Evolutionary conservation across 768 basidiomycete species (phyloP), one percentile per base, ranked within the genome.

Genomic region (Leucocoprinus birnbaumii): DNA sequence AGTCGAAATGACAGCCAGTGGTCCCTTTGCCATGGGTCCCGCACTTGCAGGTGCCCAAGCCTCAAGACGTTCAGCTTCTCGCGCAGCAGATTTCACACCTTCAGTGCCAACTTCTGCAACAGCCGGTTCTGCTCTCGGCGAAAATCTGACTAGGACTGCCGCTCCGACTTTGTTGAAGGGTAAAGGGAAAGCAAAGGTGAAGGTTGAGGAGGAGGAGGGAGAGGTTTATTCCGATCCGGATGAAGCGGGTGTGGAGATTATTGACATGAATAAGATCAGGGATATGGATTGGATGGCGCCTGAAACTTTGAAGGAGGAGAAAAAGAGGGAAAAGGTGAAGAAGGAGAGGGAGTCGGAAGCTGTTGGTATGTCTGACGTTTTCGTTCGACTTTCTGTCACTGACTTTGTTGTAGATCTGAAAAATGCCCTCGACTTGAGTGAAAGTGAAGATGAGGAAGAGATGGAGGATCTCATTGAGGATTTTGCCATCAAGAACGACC

Each of bases 231-330:
- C 91, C 16, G 91, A 94, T 57, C 88, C 89, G 11, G 91, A 93
- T 62, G 89, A 91, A n/a, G n/a, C n/a, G 52, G 91, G 89, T 10
- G 87, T 92, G 22, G 89, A 92, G 70, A 91, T 93, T 50, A 74
- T 94, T 38, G 91, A 94, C 63, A 87, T 94, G 82, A 84, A 86
- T 26, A 78, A 86, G 55, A 83, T 94, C 26, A 71, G 79, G 48
- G 74, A 84, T 58, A 82, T 94, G 83, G 91, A 94, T 66, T 91
- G 86, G 84, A 91, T 91, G 86, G 91, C 91, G 7, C 91, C 91
- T 0, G 89, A 92, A 64, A 84, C 78, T 57, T 63, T 92, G 52
- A 74, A 72, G 52, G 84, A 73, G 59, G 81, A 84, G 51, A 75
- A 66, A 16, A 31, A 46, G 24, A 46, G 53, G 14, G 72, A 70